phyloP scores from a whole-genome alignment of 257 asterid genomes.

The Echites panduratus region DNA sequence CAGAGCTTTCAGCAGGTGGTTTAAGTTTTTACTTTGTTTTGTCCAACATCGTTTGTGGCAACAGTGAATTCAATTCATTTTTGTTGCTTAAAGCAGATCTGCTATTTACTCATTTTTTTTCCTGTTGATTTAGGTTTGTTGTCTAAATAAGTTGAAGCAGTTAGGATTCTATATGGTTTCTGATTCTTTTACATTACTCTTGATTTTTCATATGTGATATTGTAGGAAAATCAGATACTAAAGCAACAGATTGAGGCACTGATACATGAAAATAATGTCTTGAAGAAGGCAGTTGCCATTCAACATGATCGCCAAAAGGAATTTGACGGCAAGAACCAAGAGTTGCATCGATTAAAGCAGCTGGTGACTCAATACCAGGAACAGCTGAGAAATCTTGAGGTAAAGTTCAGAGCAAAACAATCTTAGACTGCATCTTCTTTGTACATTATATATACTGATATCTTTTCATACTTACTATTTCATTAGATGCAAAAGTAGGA shows the following conservation, averaged over 20 bases:
- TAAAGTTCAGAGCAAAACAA: slow-evolving; percentile 23
- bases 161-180: background rate
- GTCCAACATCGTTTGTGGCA: background rate
- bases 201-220: slow-evolving; percentile 1
- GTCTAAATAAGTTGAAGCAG: background rate
- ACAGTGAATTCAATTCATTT: background rate
- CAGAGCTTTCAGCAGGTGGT: slow-evolving; percentile 63
- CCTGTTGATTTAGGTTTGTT: slow-evolving; percentile 1
- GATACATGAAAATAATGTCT: slow-evolving; percentile 60
- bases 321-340: slow-evolving; percentile 65
- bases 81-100: background rate
- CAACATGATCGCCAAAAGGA: slow-evolving; percentile 90
- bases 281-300: slow-evolving; percentile 77
- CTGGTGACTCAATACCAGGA: slow-evolving; percentile 80
- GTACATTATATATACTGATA: background rate
- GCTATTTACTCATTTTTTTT: background rate
- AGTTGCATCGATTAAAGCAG: slow-evolving; percentile 80
- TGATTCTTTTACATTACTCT: background rate
- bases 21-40: background rate
- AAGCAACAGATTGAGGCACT: slow-evolving; percentile 71
- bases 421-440: background rate
- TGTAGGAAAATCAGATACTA: slow-evolving; percentile 58
- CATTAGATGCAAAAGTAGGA: background rate
- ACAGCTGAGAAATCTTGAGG: slow-evolving; percentile 93
- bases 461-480: background rate